A percentile compares a stretch with the other conserved stretches of the same genome.
phyloP scores from a whole-genome alignment of 1,139 yeast species.

The Diutina sp. region DNA sequence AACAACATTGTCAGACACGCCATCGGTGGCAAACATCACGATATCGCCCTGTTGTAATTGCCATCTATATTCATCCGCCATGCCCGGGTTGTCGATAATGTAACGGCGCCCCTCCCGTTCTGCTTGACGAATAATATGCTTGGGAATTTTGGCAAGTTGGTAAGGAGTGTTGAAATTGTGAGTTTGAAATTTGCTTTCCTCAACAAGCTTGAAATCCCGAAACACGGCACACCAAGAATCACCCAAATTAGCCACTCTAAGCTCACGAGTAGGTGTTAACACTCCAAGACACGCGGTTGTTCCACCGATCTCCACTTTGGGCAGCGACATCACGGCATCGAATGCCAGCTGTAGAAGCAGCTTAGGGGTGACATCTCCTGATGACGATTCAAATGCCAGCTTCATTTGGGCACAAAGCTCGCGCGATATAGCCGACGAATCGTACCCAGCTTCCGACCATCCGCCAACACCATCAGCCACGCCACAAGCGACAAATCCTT shows the following conservation, averaged over 20 bases:
- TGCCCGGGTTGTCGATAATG: slow-evolving; percentile 42
- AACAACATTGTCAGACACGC: slow-evolving; percentile 77
- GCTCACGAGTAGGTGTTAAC: slow-evolving; percentile 34
- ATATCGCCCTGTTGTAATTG: slow-evolving; percentile 56
- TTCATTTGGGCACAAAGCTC: slow-evolving; percentile 42
- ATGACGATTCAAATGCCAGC: slow-evolving; percentile 13
- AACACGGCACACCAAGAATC: slow-evolving; percentile 93
- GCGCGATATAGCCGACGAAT: slow-evolving; percentile 69
- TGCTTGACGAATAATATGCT: slow-evolving; percentile 42
- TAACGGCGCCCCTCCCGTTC: slow-evolving; percentile 44
- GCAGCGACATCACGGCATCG: slow-evolving; percentile 34
- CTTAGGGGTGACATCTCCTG: slow-evolving; percentile 22
- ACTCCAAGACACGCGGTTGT: slow-evolving; percentile 88
- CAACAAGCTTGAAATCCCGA: slow-evolving; percentile 47
- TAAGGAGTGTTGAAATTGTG: slow-evolving; percentile 87
- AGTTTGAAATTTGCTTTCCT: slow-evolving; percentile 67
- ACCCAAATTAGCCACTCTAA: slow-evolving; percentile 73
- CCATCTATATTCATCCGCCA: slow-evolving; percentile 38
- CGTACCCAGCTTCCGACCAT: slow-evolving; percentile 88
- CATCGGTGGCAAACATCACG: slow-evolving; percentile 83
- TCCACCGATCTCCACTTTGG: slow-evolving; percentile 79
- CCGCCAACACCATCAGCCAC: slow-evolving; percentile 99
- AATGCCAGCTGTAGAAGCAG: slow-evolving; percentile 45
- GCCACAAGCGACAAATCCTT: slow-evolving; percentile 54
- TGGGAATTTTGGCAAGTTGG: slow-evolving; percentile 80